Evolutionary conservation across 768 basidiomycete genomes (phyloP), one percentile per base, ranked within the genome.

Genomic region (Fomitopsis pulvina): DNA sequence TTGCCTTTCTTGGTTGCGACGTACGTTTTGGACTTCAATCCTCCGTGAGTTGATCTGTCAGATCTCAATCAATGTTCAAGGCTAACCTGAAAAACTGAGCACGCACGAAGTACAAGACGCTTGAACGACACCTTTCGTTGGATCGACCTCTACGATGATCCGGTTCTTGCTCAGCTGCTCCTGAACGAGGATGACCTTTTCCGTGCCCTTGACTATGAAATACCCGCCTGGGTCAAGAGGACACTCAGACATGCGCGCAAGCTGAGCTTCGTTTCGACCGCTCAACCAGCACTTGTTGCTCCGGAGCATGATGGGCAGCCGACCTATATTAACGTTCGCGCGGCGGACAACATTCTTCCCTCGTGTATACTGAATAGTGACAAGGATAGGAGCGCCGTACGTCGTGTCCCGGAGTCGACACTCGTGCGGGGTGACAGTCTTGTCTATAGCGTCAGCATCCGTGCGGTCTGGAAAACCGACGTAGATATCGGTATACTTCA

Each of bases 171-270:
- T 94, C 62, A 98, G 70, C 69, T 99, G 96, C 65, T 98, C 96
- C 66, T 99, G 96, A 6, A 99, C 95, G 54, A 99, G 74, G 57
- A 99, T 99, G 59, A 99, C 96, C 70, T 98, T 99, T 69, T 99
- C 95, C 38, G 95, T 99, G 30, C 95, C 95, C 68, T 94, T 97
- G 45, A 99, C 96, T 51, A 99, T 87, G 66, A 99, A 99, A 65
- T 98, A 98, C 3, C 96, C 96, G n/a, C 96, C 96, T 10, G 96
- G 95, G 70, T 99, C 96, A 51, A 98, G 75, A 2, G 96, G 96
- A 66, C 96, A 99, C 68, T 99, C 96, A 10, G 79, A 83, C 92
- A 97, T 94, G 32, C 81, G 75, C n/a, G 96, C 96, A 21, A 98
- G 75, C 57, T 94, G 82, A 12, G 79, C 77, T 47, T 91, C 87